These are phyloP conservation scores for Arxiozyma slooffiae DNA, from an alignment of 1,139 yeast species.

Conservation along the genomic window DNA sequence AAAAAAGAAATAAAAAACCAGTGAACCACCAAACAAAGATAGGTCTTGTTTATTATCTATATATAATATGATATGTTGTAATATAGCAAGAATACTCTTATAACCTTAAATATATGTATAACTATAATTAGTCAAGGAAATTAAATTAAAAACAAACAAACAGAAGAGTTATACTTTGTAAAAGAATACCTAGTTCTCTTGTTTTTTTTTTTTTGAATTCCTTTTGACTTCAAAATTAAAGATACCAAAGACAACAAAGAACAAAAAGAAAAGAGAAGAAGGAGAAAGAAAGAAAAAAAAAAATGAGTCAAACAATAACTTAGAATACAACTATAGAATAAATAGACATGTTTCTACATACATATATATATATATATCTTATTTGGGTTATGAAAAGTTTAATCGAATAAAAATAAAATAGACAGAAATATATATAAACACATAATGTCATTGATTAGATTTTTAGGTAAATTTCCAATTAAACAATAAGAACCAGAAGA, in stretches of 20 bases:
- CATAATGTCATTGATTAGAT: neutral
- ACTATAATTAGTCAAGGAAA: neutral
- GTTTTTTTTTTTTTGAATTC: neutral
- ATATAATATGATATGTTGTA: neutral
- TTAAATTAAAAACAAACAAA: too few relatives aligned
- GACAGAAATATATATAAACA: neutral
- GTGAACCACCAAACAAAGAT: neutral
- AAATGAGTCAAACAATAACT: too few relatives aligned
- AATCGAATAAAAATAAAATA: too few relatives aligned
- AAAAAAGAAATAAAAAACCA: too few relatives aligned
- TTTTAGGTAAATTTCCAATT: constrained; percentile 1
- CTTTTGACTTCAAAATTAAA: neutral
- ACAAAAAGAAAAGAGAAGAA: too few relatives aligned
- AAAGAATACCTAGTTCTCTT: too few relatives aligned
- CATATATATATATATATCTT: too few relatives aligned
- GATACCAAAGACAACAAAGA: neutral
- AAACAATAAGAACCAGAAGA: neutral
- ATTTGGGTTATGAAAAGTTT: too few relatives aligned
- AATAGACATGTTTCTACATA: too few relatives aligned
- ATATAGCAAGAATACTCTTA: too few relatives aligned
- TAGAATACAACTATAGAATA: too few relatives aligned
- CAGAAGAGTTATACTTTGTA: neutral
- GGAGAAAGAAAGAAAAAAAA: neutral
- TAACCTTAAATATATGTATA: neutral
- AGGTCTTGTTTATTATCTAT: neutral